Evolutionary conservation across 2,329 filamentous ascomycete species (phyloP), one percentile per base, ranked within the genome.

Genomic region (Clarireedia hainanense): DNA sequence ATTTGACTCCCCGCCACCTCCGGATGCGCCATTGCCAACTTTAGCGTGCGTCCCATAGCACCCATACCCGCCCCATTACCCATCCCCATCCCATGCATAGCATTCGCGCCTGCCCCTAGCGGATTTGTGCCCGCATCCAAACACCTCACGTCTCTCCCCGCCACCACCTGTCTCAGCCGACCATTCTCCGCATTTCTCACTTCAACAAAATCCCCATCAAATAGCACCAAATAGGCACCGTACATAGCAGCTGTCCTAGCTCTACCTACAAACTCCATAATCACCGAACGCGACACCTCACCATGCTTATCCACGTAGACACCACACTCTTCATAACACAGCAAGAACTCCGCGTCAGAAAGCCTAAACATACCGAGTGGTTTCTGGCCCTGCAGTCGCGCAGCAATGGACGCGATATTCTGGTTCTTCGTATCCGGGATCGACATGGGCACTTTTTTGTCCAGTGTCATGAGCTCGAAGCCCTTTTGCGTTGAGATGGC

Each of bases 271-370:
- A 97, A 99, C 69, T 97, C 91, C 91, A 99, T 96, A 67, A 97
- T 91, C 57, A 97, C 89, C 27, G 87, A 90, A 47, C 95, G 87
- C 40, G 85, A 92, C 27, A 99, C 90, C 59, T 99, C 94, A 62
- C 94, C 94, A 71, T 97, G 91, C 73, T 97, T 96, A 76, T 99
- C 95, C 68, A 97, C 88, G 67, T 97, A 99, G 7, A 99, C 91
- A 17, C 91, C 94, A 65, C 92, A 97, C 71, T 96, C 91, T 71
- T 95, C 89, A 70, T 97, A 99, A 39, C 88, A 89, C 49, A 96
- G 83, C 26, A 99, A 76, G 72, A 97, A 99, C 70, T 96, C 94
- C 56, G 88, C 87, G 57, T 95, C 89, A 62, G 88, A 91, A 54
- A 99, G 83, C 42, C 91, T 85, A 78, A 99, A 96, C 94, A 99